Base-by-base conservation (phyloP, 2,329 filamentous ascomycete genomes). In the Aaosphaeria arxii region DNA sequence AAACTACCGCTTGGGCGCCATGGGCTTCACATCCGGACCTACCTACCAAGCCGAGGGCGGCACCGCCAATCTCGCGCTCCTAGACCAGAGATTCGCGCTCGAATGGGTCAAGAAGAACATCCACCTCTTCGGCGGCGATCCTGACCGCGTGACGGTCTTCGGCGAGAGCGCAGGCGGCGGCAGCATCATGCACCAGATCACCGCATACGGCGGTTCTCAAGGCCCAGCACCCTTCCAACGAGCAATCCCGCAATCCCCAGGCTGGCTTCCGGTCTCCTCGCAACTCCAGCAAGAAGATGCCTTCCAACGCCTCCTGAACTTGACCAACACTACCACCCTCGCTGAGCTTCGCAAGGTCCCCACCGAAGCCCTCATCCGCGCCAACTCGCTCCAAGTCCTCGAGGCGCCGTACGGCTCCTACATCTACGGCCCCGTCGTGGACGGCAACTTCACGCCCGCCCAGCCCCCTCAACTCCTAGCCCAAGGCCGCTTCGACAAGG, bases 1-100 rank as follows among this genome's bases (percentile, higher is more conserved):
- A 30, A 75, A 77, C 51, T 77, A 77, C 48, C 71, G 75, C 53
- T 60, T 78, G 0, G 76, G 76, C 24, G 67, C 67, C 7, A 53
- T 71, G 38, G 70, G 71, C 13, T 72, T 58, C 50, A 51, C 54
- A 32, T 52, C 61, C 7, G 70, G 70, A 1, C 65, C 69, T 4
- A 62, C 59, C 1, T 69, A 58, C 46, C 59, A 68, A 39, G 61
- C 63, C 5, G 59, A 69, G 43, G 67, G 66, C 28, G 69, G 67
- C 30, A 54, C 58, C 1, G 57, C 59, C 40, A 73, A 73, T 43
- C 46, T 65, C 11, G 69, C 58, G 0, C 49, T 73, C 7, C 56
- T 65, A 40, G 71, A 73, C 46, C 71, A 73, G 45, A 61, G 70
- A 31, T 60, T 71, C 47, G 70, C 70, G 4, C 56, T 73, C 4